A percentile compares a stretch with the other conserved stretches of the same genome.
These are phyloP conservation scores for Globisporangium cylindrosporum DNA, from an alignment of 352 stramenopile genomes.

Conservation along the genomic window DNA sequence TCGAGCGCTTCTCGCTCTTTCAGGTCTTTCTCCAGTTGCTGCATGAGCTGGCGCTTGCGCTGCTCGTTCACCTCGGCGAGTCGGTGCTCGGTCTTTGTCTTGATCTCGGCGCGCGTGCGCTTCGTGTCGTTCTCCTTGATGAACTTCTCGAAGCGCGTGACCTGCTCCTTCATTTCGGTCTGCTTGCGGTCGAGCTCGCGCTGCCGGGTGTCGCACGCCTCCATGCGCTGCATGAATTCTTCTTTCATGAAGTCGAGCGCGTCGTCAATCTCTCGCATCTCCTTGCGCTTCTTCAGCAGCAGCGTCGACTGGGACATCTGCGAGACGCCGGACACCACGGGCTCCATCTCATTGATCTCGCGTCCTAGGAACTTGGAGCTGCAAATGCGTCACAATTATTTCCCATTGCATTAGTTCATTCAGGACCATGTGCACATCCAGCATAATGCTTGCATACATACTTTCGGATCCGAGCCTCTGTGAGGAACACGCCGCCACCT, in stretches of 20 bases:
- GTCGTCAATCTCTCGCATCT: conserved; percentile 92
- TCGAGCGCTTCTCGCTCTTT: conserved; percentile 66
- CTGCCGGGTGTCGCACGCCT: conserved; percentile 80
- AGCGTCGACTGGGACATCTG: conserved; percentile 90
- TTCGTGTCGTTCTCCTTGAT: conserved; percentile 94
- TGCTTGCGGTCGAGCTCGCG: conserved; percentile 86
- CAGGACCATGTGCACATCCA: not conserved
- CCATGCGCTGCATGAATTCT: conserved; percentile 86
- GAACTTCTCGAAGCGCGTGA: conserved; percentile 91
- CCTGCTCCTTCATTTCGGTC: conserved; percentile 89
- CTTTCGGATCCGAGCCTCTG: conserved; percentile 54
- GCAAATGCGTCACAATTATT: not conserved
- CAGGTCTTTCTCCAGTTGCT: conserved; percentile 71
- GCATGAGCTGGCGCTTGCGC: conserved; percentile 69
- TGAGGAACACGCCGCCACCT: conserved; percentile 67
- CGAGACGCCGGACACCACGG: conserved; percentile 76
- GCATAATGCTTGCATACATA: not conserved
- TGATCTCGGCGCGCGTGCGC: conserved; percentile 81
- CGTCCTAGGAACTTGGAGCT: conserved; percentile 42
- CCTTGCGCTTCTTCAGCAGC: conserved; percentile 91
- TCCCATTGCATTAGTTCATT: not conserved
- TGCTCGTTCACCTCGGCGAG: conserved; percentile 71
- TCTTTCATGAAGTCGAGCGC: conserved; percentile 93
- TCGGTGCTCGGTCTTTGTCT: conserved; percentile 83
- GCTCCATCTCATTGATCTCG: conserved; percentile 72